Evolutionary conservation across 345 rosid species (phyloP).

Genomic region (Jatropha curcas): DNA sequence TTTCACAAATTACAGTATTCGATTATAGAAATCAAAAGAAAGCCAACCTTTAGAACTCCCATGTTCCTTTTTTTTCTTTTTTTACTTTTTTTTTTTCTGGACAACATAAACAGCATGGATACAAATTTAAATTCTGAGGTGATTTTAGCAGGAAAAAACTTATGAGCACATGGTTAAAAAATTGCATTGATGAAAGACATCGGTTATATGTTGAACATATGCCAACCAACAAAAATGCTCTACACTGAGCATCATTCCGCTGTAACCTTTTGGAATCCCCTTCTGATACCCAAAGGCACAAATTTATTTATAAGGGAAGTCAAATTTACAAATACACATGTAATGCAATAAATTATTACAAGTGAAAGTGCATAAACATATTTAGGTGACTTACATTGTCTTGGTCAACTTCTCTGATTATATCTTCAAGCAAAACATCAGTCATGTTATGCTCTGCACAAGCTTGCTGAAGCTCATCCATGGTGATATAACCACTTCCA

Average conservation of each 20-base stretch:
- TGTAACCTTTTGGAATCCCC: neutral
- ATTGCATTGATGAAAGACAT: neutral
- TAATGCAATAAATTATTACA: neutral
- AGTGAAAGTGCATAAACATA: neutral
- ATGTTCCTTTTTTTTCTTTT: neutral
- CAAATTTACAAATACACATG: neutral
- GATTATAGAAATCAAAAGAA: neutral
- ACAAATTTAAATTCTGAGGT: neutral
- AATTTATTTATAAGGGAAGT: too few species aligned
- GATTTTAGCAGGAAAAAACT: neutral
- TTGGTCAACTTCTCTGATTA: constrained; percentile 94
- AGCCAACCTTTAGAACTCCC: neutral
- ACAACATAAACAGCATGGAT: neutral
- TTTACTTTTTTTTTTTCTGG: neutral
- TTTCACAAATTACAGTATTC: too few species aligned
- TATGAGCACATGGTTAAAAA: neutral
- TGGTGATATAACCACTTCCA: constrained; percentile 90
- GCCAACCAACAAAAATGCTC: neutral
- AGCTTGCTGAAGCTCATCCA: constrained; percentile 95
- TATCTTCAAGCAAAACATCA: constrained; percentile 83
- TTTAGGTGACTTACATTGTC: constrained; percentile 68
- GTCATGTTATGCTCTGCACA: constrained; percentile 92
- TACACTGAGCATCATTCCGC: neutral
- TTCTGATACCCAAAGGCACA: neutral
- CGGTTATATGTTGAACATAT: neutral